phyloP scores from a whole-genome alignment of 192 early-diverging fungal genomes.

The Coemansia furcata region DNA sequence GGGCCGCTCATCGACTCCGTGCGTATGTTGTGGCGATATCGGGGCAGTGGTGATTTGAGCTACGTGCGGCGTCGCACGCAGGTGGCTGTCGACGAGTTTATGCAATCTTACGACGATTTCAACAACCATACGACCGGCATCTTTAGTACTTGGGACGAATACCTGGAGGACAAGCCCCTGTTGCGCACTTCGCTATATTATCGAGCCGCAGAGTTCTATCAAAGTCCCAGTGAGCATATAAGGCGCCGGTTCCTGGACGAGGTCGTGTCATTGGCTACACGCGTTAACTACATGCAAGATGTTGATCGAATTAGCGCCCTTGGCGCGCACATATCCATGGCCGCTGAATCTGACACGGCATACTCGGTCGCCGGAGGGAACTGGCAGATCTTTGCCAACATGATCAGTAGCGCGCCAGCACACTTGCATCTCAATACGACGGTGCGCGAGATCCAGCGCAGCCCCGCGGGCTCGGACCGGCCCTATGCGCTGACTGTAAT shows the following conservation, averaged over 20 bases:
- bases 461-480: background rate
- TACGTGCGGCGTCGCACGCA: slow-evolving; percentile 16
- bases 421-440: slow-evolving; percentile 15
- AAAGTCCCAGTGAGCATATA: slow-evolving; percentile 4
- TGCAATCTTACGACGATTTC: slow-evolving; percentile 26
- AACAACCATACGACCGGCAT: background rate
- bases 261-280: slow-evolving; percentile 30
- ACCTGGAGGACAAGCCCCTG: slow-evolving; percentile 14
- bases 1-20: slow-evolving; percentile 5
- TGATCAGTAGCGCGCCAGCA: slow-evolving; percentile 11
- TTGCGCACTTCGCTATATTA: slow-evolving; percentile 26
- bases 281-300: slow-evolving; percentile 45
- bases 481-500: background rate
- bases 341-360: slow-evolving; percentile 18
- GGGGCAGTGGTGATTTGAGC: slow-evolving; percentile 8
- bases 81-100: slow-evolving; percentile 25
- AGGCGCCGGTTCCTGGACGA: slow-evolving; percentile 14
- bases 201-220: slow-evolving; percentile 19
- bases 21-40: slow-evolving; percentile 25
- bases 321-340: slow-evolving; percentile 38
- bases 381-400: slow-evolving; percentile 29
- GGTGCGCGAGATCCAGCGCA: slow-evolving; percentile 4
- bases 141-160: slow-evolving; percentile 25
- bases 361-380: slow-evolving; percentile 37
- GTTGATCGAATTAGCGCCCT: slow-evolving; percentile 16